Conservation (phyloP, 805 yeast genomes). For the Ogataea siamensis region DNA sequence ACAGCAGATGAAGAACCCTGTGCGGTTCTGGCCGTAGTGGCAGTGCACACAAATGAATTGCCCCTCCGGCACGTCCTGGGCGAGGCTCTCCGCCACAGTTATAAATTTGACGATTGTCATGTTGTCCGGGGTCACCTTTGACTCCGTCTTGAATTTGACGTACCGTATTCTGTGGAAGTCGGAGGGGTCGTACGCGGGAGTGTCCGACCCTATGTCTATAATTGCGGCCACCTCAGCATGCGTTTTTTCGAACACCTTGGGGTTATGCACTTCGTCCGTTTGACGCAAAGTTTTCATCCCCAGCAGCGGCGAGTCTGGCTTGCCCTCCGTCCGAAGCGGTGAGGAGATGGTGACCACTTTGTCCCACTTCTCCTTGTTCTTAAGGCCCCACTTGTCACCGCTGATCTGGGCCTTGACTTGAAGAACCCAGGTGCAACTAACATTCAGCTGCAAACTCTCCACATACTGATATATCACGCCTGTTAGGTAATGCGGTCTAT, state of each 20-base stretch:
- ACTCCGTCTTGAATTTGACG: slow-evolving; percentile 73
- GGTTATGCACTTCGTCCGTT: slow-evolving; percentile 60
- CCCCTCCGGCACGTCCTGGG: slow-evolving; percentile 22
- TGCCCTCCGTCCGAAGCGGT: slow-evolving; percentile 33
- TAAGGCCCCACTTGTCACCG: slow-evolving; percentile 77
- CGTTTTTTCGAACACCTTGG: slow-evolving; percentile 45
- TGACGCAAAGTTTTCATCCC: slow-evolving; percentile 78
- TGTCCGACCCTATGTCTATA: slow-evolving; percentile 66
- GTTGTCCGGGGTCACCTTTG: slow-evolving; percentile 70
- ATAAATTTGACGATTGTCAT: slow-evolving; percentile 57
- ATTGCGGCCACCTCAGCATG: slow-evolving; percentile 56
- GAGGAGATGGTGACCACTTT: slow-evolving; percentile 49
- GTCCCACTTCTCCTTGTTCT: slow-evolving; percentile 73
- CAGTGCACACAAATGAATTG: slow-evolving; percentile 67
- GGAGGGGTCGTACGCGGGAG: slow-evolving; percentile 68
- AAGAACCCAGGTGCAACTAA: slow-evolving; percentile 71
- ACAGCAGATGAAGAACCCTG: slow-evolving; percentile 71
- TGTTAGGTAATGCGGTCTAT: slow-evolving; percentile 61
- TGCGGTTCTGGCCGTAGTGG: slow-evolving; percentile 78
- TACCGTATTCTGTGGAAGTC: slow-evolving; percentile 54
- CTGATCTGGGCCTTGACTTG: slow-evolving; percentile 58
- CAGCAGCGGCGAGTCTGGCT: slow-evolving; percentile 45
- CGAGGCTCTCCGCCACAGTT: slow-evolving; percentile 48
- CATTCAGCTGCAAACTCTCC: slow-evolving; percentile 44
- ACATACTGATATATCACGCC: slow-evolving; percentile 62